phyloP scores from a whole-genome alignment of 345 rosid species.

The Garcia nutans region DNA sequence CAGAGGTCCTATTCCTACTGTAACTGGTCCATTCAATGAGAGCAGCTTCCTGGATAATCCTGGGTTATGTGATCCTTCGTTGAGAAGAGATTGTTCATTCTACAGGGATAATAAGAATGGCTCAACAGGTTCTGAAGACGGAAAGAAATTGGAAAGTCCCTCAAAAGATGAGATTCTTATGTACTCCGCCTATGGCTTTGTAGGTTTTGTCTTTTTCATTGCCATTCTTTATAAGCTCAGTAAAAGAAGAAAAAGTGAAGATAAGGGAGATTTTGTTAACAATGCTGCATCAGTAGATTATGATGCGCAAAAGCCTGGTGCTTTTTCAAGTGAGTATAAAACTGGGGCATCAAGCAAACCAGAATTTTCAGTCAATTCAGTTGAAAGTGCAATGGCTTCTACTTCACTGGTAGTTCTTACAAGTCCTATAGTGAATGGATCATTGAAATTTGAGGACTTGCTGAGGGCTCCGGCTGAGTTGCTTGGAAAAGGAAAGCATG shows the following conservation, averaged over 20 bases:
- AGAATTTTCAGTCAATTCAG: conserved; percentile 26
- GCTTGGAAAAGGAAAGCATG: conserved; percentile 51
- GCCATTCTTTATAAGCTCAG: conserved; percentile 23
- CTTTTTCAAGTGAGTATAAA: conserved; percentile 24
- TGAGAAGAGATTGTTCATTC: conserved; percentile 28
- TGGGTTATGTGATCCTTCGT: conserved; percentile 39
- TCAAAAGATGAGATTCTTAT: conserved; percentile 35
- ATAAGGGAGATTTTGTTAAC: conserved; percentile 18
- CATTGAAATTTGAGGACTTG: conserved; percentile 50
- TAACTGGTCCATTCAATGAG: conserved; percentile 14
- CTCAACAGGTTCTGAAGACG: neutral
- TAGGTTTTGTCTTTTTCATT: conserved; percentile 29
- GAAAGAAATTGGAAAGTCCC: conserved; percentile 10
- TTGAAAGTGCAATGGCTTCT: conserved; percentile 33
- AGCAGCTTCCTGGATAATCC: conserved; percentile 46
- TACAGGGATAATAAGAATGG: neutral
- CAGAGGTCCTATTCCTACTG: conserved; percentile 43
- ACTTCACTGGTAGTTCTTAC: conserved; percentile 46
- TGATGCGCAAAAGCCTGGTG: conserved; percentile 16
- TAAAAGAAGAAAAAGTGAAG: conserved; percentile 22
- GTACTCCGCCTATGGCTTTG: conserved; percentile 44
- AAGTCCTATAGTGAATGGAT: conserved; percentile 40
- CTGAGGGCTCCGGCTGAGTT: conserved; percentile 64
- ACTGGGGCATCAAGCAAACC: conserved; percentile 23
- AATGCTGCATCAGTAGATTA: conserved; percentile 35